Evolutionary conservation across 2,329 filamentous ascomycete species (phyloP), one percentile per base, ranked within the genome.

Genomic region (Fonsecaea pedrosoi): DNA sequence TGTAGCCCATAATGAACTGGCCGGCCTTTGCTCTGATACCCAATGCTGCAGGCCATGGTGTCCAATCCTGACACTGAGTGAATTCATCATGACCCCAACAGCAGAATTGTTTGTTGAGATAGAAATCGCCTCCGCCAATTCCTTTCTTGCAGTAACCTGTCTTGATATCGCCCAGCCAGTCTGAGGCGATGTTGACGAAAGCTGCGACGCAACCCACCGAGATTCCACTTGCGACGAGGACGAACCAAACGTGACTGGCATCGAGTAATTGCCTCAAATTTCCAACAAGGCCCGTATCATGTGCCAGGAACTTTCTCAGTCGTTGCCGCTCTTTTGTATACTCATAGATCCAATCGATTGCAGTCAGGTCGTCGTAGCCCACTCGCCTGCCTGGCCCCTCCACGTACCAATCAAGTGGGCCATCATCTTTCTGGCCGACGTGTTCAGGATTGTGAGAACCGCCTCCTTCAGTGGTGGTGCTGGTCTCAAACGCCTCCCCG

Each of bases 301-400:
- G 86, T 0, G 90, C 87, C 63, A 88, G 86, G 21, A 99, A 82
- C 35, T 90, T 86, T n/a, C 92, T 87, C 74, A 96, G 82, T 30
- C 95, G 88, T 78, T 96, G 92, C 21, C 95, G 88, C 81, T 99
- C 95, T 78, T 97, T 97, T 60, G 92, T 95, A 76, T 98, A 97
- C 79, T 99, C 95, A 74, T 97, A 98, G 76, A 98, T 98, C 95
- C 95, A 99, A 82, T 99, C 95, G 77, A 99, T 99, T 66, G 95
- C 94, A 15, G 94, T 97, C 77, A 97, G 84, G 80, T 99, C 91
- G 75, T 97, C 94, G 81, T 99, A 99, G 62, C 92, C 94, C 42
- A 97, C 94, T 75, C 95, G 88, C 61, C 92, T 87, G 1, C 94
- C 94, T 0, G 92, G 93, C 0, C 92, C 93, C 78, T 97, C 94